phyloP scores from a whole-genome alignment of 768 basidiomycete species.

The Hygrophoropsis aurantiaca region DNA sequence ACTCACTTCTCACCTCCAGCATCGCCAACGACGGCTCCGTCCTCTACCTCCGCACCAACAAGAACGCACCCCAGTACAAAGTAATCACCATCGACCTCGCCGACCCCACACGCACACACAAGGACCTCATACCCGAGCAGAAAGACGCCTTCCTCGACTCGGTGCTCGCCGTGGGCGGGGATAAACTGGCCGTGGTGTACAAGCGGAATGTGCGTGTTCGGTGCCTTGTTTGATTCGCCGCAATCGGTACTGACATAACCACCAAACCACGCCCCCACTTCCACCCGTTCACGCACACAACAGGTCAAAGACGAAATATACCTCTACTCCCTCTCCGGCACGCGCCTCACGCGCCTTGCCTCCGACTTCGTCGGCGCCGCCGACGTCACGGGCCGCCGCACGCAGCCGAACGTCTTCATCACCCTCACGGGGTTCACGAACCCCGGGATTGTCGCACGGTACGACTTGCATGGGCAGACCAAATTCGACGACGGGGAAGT shows the following conservation, averaged over 20 bases:
- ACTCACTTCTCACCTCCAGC: slow-evolving; percentile 32
- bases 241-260: too few relatives aligned
- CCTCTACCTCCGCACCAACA: slow-evolving; percentile 66
- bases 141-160: slow-evolving; percentile 59
- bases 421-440: slow-evolving; percentile 68
- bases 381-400: slow-evolving; percentile 47
- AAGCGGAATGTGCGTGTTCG: slow-evolving; percentile 70
- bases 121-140: slow-evolving; percentile 70
- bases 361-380: slow-evolving; percentile 69
- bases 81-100: slow-evolving; percentile 64
- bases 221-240: not conserved
- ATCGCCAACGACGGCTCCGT: slow-evolving; percentile 62
- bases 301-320: slow-evolving; percentile 82
- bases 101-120: slow-evolving; percentile 43
- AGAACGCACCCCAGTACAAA: slow-evolving; percentile 64
- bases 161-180: slow-evolving; percentile 46
- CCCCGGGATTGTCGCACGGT: slow-evolving; percentile 64
- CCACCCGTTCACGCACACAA: not conserved
- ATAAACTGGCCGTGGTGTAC: slow-evolving; percentile 62
- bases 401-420: slow-evolving; percentile 62
- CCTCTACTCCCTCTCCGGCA: slow-evolving; percentile 58
- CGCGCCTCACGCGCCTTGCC: slow-evolving; percentile 53
- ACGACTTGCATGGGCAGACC: too few relatives aligned
- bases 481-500: slow-evolving; percentile 36
- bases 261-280: not conserved